Evolutionary conservation across 2,329 filamentous ascomycete species (phyloP), one percentile per base, ranked within the genome.

Genomic region (Zasmidium citrigriseum): DNA sequence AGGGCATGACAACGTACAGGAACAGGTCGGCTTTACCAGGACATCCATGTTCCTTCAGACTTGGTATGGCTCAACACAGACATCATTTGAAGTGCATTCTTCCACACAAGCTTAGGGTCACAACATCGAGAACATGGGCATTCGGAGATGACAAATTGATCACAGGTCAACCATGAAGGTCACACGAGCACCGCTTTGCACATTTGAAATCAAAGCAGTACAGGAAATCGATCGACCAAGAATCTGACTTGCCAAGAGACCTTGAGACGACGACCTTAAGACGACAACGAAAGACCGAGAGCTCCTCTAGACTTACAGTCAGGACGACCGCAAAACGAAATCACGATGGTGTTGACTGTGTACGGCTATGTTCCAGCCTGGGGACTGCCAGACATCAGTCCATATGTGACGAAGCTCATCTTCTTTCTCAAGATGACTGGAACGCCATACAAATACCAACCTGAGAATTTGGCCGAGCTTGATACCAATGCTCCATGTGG

Each of bases 351-450:
- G 22, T 51, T 54, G n/a, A 54, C 56, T 5, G 56, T 58, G 3
- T 58, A 54, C 51, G 56, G 56, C 51, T 58, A 58, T 23, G 45
- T 58, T 24, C 56, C 56, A 45, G 56, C 56, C 10, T 58, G 56
- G 56, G 56, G 46, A 18, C 50, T 58, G 4, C 56, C 51, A 46
- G 56, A 58, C 50, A 58, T 58, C 55, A 54, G 50, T 21, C 55
- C 55, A 22, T 58, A 58, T 38, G 55, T 58, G 20, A 54, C 55
- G n/a, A 58, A 58, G 25, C 24, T 54, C 24, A 52, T 58, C 12
- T 58, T 58, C 51, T 58, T 48, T 25, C 55, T 58, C 21, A 58
- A 58, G 29, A 38, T 58, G 25, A 54, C 55, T 44, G 46, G 46
- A 16, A 58, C 55, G 1, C 55, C 45, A 10, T 58, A 46, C 44